Percentiles rank a stretch among this genome's conserved stretches.
These are phyloP conservation scores for Patellaria atrata DNA, from an alignment of 495 filamentous ascomycete genomes.

Conservation along the genomic window DNA sequence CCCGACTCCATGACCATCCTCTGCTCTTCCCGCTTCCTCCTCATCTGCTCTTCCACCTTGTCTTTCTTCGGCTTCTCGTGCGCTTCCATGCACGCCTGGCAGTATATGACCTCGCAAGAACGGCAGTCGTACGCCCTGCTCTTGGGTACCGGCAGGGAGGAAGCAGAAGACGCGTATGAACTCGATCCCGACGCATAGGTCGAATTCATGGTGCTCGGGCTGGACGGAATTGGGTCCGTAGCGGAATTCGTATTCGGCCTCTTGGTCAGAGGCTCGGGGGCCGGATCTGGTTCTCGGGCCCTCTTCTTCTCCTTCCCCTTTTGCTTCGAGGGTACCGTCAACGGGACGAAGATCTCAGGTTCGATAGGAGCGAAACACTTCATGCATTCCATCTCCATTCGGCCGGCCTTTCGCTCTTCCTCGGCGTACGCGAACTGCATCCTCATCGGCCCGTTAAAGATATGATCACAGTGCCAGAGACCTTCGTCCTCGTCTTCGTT, in stretches of 20 bases:
- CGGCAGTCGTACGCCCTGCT: constrained; percentile 5
- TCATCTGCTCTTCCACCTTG: no score
- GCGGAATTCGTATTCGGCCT: neutral
- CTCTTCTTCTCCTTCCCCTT: constrained; percentile 1
- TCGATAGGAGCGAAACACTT: constrained; percentile 6
- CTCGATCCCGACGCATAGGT: neutral
- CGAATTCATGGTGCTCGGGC: neutral
- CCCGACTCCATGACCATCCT: no score
- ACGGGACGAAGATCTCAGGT: constrained; percentile 7
- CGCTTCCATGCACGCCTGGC: constrained; percentile 6
- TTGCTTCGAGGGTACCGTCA: neutral
- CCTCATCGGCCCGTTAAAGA: constrained; percentile 4
- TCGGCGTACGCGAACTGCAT: constrained; percentile 5
- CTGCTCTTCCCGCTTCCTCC: no score
- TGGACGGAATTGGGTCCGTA: neutral
- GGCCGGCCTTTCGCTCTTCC: neutral
- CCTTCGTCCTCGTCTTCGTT: constrained; percentile 9
- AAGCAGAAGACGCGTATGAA: constrained; percentile 2
- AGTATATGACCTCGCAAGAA: constrained; percentile 5
- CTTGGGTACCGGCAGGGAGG: neutral
- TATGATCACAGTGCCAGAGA: constrained; percentile 7
- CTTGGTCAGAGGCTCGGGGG: neutral
- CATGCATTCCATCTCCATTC: constrained; percentile 7
- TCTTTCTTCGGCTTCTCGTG: no score
- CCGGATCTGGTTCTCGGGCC: neutral